Percentiles rank a stretch among this genome's conserved stretches.
Conservation (phyloP, 1,284 basidiomycete genomes). For the Fomes fomentarius region DNA sequence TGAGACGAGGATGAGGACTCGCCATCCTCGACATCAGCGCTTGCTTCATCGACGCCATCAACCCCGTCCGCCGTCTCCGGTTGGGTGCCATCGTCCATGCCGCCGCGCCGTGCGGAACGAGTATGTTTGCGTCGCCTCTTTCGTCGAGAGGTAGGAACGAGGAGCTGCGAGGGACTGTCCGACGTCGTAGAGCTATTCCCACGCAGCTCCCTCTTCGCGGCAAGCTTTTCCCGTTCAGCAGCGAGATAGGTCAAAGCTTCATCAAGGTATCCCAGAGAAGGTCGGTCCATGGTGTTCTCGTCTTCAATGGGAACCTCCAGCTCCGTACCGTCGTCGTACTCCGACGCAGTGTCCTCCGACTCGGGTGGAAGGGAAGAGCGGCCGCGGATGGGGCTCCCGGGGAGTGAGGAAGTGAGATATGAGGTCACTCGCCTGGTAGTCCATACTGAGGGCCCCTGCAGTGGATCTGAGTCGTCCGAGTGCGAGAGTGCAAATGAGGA, state of each 20-base stretch:
- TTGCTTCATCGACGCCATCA: constrained; percentile 24
- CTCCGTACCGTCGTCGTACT: constrained; percentile 30
- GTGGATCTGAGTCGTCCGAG: constrained; percentile 47
- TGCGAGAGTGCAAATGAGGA: constrained; percentile 38
- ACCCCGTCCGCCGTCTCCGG: constrained; percentile 16
- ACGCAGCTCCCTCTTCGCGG: constrained; percentile 42
- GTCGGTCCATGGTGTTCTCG: constrained; percentile 38
- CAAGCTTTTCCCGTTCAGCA: constrained; percentile 59
- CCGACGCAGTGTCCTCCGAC: constrained; percentile 34
- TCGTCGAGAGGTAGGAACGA: constrained; percentile 33
- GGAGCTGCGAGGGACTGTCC: constrained; percentile 36
- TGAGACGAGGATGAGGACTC: constrained; percentile 26
- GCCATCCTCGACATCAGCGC: constrained; percentile 30
- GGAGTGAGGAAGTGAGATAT: constrained; percentile 47
- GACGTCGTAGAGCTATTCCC: constrained; percentile 41
- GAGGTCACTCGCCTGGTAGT: constrained; percentile 62
- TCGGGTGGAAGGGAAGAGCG: constrained; percentile 31
- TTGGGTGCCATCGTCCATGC: constrained; percentile 24
- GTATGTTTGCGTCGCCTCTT: constrained; percentile 55
- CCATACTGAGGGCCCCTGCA: constrained; percentile 66
- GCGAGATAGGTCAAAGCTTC: constrained; percentile 69
- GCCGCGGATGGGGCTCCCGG: constrained; percentile 30
- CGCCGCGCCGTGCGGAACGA: constrained; percentile 27
- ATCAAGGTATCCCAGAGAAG: constrained; percentile 66
- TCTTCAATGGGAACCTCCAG: constrained; percentile 28